These are phyloP conservation scores for Ilyonectria sp. DNA, from an alignment of 2,329 filamentous ascomycete species.

Conservation along the genomic window DNA sequence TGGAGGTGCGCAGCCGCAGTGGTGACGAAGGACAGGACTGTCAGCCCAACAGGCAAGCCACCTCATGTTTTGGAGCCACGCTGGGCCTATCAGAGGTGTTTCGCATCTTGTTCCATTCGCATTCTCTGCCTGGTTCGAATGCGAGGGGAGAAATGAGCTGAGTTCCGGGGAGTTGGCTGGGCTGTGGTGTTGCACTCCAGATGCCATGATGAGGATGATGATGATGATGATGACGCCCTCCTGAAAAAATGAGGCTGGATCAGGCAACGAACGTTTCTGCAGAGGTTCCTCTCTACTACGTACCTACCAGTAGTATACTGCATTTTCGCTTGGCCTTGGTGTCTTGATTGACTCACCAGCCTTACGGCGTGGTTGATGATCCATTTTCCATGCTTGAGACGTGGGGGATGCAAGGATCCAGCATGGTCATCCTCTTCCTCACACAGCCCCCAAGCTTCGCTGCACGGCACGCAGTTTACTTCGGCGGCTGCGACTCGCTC, in stretches of 20 bases:
- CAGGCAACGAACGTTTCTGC: background rate
- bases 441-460: background rate
- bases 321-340: background rate
- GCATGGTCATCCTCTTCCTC: background rate
- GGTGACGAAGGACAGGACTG: conserved; percentile 2
- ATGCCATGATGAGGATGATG: background rate
- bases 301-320: background rate
- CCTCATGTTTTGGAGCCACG: background rate
- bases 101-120: background rate
- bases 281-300: background rate
- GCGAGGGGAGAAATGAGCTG: background rate
- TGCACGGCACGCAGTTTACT: background rate
- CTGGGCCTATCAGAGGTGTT: background rate
- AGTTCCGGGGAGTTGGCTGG: background rate
- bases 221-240: background rate
- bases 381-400: background rate
- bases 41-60: conserved; percentile 10
- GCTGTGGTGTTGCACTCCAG: background rate
- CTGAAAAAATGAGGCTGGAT: background rate
- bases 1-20: conserved; percentile 8
- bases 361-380: background rate
- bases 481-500: background rate
- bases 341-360: background rate
- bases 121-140: background rate
- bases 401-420: background rate